These are phyloP conservation scores for Hordeum marinum DNA, from an alignment of 176 grass and related monocot species.

Conservation along the genomic window DNA sequence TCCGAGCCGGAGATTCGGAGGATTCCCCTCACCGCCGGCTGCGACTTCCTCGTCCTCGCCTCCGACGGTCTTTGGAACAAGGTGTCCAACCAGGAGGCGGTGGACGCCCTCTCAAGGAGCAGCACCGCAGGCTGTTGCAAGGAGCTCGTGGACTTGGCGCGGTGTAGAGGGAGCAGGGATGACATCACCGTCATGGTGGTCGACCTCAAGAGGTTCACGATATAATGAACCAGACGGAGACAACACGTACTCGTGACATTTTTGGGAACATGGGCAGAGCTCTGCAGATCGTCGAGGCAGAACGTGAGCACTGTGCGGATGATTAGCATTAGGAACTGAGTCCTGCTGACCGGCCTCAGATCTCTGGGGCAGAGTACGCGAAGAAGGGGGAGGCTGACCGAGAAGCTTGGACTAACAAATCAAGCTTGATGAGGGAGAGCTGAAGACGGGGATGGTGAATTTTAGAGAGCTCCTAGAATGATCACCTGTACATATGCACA, in stretches of 20 bases:
- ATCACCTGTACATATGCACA: not conserved
- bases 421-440: not conserved
- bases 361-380: not conserved
- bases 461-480: not conserved
- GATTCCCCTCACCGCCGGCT: constrained; percentile 22
- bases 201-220: constrained; percentile 52
- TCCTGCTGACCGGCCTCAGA: not conserved
- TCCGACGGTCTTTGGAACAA: constrained; percentile 92
- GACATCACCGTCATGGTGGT: constrained; percentile 83
- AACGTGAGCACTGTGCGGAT: not conserved
- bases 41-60: constrained; percentile 74
- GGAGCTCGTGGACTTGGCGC: constrained; percentile 54
- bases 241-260: too few relatives aligned
- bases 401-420: not conserved
- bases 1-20: constrained; percentile 43
- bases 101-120: constrained; percentile 40
- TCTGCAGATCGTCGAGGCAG: not conserved
- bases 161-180: constrained; percentile 56
- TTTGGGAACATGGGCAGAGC: not conserved
- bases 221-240: not conserved
- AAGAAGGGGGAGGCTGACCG: not conserved
- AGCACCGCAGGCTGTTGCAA: constrained; percentile 22
- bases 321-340: not conserved
- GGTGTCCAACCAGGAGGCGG: constrained; percentile 80
- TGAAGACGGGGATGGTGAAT: not conserved